A percentile compares a stretch with the other conserved stretches of the same genome.
Conservation (phyloP, 2,329 filamentous ascomycete species). For the Didymella glomerata region DNA sequence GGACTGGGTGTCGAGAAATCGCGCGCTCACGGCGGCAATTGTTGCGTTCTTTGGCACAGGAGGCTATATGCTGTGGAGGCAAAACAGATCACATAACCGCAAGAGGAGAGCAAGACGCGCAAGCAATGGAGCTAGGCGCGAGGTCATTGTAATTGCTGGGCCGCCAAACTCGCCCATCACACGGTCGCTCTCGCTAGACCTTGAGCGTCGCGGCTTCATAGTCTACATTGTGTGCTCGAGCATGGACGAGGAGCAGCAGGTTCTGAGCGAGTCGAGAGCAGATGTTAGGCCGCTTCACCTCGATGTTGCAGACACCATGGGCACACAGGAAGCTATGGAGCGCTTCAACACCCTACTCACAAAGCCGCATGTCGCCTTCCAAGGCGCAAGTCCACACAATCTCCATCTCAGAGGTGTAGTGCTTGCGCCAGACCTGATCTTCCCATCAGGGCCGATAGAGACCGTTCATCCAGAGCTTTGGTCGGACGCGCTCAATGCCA, state of each 20-base stretch:
- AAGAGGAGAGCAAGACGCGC: conserved; percentile 81
- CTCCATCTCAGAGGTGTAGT: conserved; percentile 81
- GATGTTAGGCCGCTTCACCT: conserved; percentile 85
- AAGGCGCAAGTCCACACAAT: conserved; percentile 77
- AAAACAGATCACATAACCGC: conserved; percentile 65
- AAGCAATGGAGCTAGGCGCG: conserved; percentile 81
- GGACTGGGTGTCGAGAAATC: conserved; percentile 77
- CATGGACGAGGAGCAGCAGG: conserved; percentile 82
- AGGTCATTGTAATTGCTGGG: conserved; percentile 90
- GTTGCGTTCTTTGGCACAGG: conserved; percentile 75
- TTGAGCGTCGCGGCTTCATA: conserved; percentile 91
- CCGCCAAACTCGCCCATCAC: conserved; percentile 85
- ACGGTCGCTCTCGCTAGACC: conserved; percentile 80
- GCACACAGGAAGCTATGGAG: conserved; percentile 72
- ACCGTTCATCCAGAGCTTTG: conserved; percentile 84
- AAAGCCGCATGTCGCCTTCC: conserved; percentile 77
- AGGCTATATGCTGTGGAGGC: conserved; percentile 65
- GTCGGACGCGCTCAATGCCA: conserved; percentile 90
- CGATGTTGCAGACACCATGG: conserved; percentile 80
- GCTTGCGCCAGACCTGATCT: conserved; percentile 79
- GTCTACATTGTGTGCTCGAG: conserved; percentile 89
- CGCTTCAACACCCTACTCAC: conserved; percentile 76
- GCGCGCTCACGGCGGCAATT: conserved; percentile 74
- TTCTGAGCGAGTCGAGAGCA: conserved; percentile 77
- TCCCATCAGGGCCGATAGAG: conserved; percentile 83